Conservation (phyloP, 352 stramenopile species). For the Phytophthora podocarpi region DNA sequence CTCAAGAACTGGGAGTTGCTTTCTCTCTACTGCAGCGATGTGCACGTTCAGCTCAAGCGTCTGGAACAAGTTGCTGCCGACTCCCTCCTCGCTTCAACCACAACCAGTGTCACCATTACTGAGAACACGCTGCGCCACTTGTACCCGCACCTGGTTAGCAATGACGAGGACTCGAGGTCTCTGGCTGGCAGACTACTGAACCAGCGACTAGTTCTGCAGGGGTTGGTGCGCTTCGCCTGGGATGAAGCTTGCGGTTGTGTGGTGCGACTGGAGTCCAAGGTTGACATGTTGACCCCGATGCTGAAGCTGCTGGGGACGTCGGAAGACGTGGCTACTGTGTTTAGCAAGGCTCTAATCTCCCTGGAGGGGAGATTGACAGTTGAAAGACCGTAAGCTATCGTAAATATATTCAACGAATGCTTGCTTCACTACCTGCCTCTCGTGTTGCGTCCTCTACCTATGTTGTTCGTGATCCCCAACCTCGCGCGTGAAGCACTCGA, state of each 20-base stretch:
- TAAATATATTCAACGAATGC: no score
- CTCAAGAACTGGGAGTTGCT: conserved; percentile 17
- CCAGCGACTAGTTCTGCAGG: background rate
- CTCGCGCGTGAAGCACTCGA: conserved; percentile 42
- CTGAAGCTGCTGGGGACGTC: conserved; percentile 1
- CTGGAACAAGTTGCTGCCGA: background rate
- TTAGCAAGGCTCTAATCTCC: conserved; percentile 4
- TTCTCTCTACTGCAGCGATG: conserved; percentile 13
- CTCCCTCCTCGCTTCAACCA: background rate
- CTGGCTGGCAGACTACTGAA: background rate
- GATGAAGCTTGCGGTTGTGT: background rate
- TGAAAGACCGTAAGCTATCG: background rate
- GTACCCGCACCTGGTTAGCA: conserved; percentile 1
- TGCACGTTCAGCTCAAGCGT: conserved; percentile 2
- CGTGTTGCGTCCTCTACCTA: background rate
- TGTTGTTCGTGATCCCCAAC: conserved; percentile 22
- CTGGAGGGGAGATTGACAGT: conserved; percentile 2
- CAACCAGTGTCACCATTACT: conserved; percentile 7
- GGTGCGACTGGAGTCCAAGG: background rate
- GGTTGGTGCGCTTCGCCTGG: conserved; percentile 3
- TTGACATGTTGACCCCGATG: conserved; percentile 8
- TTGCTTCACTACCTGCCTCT: conserved; percentile 3
- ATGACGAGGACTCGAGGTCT: background rate
- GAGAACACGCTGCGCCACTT: conserved; percentile 3
- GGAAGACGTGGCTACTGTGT: conserved; percentile 1